Evolutionary conservation across 1,139 yeast genomes (phyloP), one percentile per base, ranked within the genome.

Genomic region (Entelexis sorbosivorans): DNA sequence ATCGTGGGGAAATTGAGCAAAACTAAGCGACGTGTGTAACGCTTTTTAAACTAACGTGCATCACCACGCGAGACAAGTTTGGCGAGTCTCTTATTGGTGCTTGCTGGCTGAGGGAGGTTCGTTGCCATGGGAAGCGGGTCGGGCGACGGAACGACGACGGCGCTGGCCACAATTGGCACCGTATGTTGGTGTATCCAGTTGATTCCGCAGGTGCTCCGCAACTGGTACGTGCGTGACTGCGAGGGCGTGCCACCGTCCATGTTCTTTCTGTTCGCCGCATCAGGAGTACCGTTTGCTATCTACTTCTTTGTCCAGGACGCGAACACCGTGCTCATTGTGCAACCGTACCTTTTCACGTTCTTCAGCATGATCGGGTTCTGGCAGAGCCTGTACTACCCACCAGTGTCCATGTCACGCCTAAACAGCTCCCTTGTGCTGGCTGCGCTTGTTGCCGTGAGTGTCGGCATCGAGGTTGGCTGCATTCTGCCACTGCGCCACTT

Each of bases 171-270:
- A 9, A 73, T 83, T 2, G 96, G 95, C 16, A 88, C 96, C 0
- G 78, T 88, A 5, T 74, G 85, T 56, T 89, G 96, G 96, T 88
- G 96, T 66, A 70, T 88, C 57, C 96, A 89, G 66, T 70, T 88
- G 58, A 73, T 86, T 2, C 96, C 97, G 2, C 97, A 88, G 65
- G 80, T 88, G 49, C 71, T 79, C 50, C 71, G 79, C 63, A 88
- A 89, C 64, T 86, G 75, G 68, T 71, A 72, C 52, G 74, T 74
- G n/a, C 87, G 88, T 61, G 77, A 85, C 62, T 83, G 95, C 56
- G 83, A 81, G 40, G 96, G 97, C 0, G 67, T 88, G 14, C 95
- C 95, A 0, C 87, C 91, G 1, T 20, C 75, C 39, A 87, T 88
- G 95, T 73, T 86, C 77, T 76, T 86, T 53, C 66, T 87, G 35